phyloP scores from a whole-genome alignment of 1,139 yeast genomes.

The Scheffersomyces titani region DNA sequence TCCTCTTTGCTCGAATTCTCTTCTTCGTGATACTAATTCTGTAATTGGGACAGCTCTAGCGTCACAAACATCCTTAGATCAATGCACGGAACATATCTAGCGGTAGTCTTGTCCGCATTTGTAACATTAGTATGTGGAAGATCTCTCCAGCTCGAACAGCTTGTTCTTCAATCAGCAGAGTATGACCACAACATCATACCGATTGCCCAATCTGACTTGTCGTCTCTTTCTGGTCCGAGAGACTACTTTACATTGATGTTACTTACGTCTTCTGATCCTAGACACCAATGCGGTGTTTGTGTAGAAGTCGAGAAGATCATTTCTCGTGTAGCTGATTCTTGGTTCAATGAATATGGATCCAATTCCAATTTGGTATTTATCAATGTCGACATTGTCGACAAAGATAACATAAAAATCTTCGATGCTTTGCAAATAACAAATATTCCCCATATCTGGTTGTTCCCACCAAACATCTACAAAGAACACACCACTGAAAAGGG shows the following conservation, averaged over 20 bases:
- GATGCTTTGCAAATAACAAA: slow-evolving; percentile 41
- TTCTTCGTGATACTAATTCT: neutral
- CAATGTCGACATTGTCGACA: slow-evolving; percentile 51
- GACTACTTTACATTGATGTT: slow-evolving; percentile 44
- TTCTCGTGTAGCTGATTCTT: slow-evolving; percentile 42
- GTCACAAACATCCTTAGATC: neutral
- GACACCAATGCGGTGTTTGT: slow-evolving; percentile 45
- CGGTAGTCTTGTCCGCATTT: neutral
- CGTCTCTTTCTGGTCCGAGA: slow-evolving; percentile 33
- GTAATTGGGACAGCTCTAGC: neutral
- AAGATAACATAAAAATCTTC: slow-evolving; percentile 36
- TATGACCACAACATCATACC: slow-evolving; percentile 21
- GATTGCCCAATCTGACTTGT: slow-evolving; percentile 31
- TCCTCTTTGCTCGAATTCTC: neutral
- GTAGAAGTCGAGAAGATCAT: slow-evolving; percentile 37
- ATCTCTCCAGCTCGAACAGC: neutral
- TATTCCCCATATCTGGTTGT: slow-evolving; percentile 66
- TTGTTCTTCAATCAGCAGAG: neutral
- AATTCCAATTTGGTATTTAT: slow-evolving; percentile 44
- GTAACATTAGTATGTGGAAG: neutral
- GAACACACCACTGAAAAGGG: neutral
- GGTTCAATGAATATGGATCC: slow-evolving; percentile 41
- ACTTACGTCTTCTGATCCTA: slow-evolving; percentile 43
- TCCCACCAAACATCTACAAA: slow-evolving; percentile 46
- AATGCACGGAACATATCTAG: neutral